Conservation (phyloP, 805 yeast species). For the Saccharomycopsis synnaedendra region DNA sequence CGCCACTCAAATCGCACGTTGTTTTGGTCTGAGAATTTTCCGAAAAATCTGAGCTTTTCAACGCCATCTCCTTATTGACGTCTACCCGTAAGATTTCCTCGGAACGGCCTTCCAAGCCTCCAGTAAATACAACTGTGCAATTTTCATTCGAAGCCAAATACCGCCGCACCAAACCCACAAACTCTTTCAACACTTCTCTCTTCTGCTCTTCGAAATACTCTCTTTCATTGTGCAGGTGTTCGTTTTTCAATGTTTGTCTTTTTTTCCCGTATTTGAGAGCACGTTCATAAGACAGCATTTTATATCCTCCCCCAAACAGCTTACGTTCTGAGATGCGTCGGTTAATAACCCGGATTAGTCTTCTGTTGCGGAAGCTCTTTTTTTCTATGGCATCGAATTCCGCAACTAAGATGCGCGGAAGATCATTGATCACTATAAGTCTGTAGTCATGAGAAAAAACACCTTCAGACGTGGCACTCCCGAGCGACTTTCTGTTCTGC, state of each 20-base stretch:
- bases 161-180: background rate
- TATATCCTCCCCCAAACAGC: conserved; percentile 7
- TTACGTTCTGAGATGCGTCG: conserved; percentile 9
- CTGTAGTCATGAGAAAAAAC: background rate
- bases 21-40: too few species aligned
- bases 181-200: too few species aligned
- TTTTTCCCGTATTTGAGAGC: conserved; percentile 11
- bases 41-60: too few species aligned
- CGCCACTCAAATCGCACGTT: too few species aligned
- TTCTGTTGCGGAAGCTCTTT: background rate
- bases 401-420: conserved; percentile 3
- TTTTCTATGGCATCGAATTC: conserved; percentile 9
- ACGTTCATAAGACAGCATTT: conserved; percentile 6
- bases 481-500: background rate
- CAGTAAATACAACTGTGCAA: conserved; percentile 9
- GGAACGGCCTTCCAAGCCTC: conserved; percentile 1
- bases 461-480: background rate
- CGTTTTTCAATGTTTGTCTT: background rate
- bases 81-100: too few species aligned
- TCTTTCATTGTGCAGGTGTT: background rate
- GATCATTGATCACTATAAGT: conserved; percentile 13
- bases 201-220: background rate
- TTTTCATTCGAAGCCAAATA: conserved; percentile 6
- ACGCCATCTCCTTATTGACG: too few species aligned
- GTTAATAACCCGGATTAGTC: conserved; percentile 2